A percentile compares a stretch with the other conserved stretches of the same genome.
Evolutionary conservation across 257 asterid species (phyloP).

Genomic region (Paraleonurus japonicus): DNA sequence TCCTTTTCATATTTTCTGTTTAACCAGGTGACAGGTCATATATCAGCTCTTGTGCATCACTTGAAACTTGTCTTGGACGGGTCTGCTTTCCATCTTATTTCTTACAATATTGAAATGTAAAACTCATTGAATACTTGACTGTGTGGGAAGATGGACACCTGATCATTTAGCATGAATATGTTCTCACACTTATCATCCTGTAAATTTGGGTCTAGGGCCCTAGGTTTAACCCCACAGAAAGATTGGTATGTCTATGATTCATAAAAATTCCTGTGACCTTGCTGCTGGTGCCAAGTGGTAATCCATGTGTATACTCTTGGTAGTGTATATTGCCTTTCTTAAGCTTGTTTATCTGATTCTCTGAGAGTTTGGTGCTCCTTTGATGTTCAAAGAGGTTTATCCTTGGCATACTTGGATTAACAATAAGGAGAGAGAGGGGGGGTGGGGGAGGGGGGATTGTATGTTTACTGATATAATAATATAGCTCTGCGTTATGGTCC

Average conservation of each 20-base stretch:
- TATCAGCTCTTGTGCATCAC: slow-evolving; percentile 97
- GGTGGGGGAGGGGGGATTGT: neutral
- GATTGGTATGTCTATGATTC: neutral
- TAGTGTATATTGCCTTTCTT: neutral
- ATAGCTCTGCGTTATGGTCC: neutral
- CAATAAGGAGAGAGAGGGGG: neutral
- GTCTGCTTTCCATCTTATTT: slow-evolving; percentile 47
- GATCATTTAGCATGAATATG: slow-evolving; percentile 21
- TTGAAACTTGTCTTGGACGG: slow-evolving; percentile 97
- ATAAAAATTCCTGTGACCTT: neutral
- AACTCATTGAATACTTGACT: slow-evolving; percentile 16
- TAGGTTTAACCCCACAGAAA: slow-evolving; percentile 1
- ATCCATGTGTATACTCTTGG: neutral
- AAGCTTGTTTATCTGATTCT: neutral
- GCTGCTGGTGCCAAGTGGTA: slow-evolving; percentile 13
- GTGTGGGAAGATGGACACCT: neutral
- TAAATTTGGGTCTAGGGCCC: neutral
- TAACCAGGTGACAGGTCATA: slow-evolving; percentile 91
- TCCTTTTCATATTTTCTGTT: slow-evolving; percentile 3
- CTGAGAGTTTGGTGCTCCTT: neutral
- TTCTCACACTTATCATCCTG: neutral
- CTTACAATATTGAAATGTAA: slow-evolving; percentile 13
- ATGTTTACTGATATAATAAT: neutral
- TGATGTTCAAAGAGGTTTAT: slow-evolving; percentile 10
- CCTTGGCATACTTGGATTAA: neutral